phyloP scores from a whole-genome alignment of 2,329 filamentous ascomycete genomes.

The Camillea tinctor region DNA sequence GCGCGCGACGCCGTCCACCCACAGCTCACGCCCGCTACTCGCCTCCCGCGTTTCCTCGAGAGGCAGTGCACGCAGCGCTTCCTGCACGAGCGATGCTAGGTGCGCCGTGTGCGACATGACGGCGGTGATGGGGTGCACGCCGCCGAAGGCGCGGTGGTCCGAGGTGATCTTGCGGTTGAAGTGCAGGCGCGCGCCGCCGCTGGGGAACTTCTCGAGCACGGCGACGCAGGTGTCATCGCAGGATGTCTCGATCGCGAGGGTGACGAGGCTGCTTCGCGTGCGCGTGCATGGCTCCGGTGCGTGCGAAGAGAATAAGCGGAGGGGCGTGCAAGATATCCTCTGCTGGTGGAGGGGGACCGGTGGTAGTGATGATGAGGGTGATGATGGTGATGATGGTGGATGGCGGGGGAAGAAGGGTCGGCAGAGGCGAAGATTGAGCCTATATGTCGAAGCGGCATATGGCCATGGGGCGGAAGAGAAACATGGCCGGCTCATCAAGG shows the following conservation, averaged over 20 bases:
- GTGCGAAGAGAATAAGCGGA: neutral
- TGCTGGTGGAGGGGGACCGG: neutral
- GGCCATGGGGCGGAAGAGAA: neutral
- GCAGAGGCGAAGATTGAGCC: neutral
- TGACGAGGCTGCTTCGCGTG: conserved; percentile 38
- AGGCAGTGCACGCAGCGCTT: conserved; percentile 58
- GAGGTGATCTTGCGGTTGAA: conserved; percentile 82
- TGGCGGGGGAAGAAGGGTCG: neutral
- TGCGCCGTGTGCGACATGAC: conserved; percentile 72
- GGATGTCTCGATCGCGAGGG: conserved; percentile 77
- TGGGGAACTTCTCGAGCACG: conserved; percentile 60
- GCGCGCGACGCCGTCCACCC: conserved; percentile 31
- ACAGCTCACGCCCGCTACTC: conserved; percentile 17
- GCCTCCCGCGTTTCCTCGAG: neutral
- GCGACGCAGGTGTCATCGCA: conserved; percentile 95
- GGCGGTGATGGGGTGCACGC: conserved; percentile 77
- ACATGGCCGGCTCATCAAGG: conserved; percentile 4
- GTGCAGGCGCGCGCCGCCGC: conserved; percentile 55
- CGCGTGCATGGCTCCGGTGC: too few relatives aligned
- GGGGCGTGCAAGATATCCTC: neutral
- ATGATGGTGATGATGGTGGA: neutral
- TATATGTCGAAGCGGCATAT: neutral
- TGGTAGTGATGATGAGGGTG: neutral
- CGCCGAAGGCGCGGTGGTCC: conserved; percentile 70
- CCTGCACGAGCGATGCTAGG: conserved; percentile 66